Conservation (phyloP, 176 grass and related monocot genomes). For the Lolium multiflorum region DNA sequence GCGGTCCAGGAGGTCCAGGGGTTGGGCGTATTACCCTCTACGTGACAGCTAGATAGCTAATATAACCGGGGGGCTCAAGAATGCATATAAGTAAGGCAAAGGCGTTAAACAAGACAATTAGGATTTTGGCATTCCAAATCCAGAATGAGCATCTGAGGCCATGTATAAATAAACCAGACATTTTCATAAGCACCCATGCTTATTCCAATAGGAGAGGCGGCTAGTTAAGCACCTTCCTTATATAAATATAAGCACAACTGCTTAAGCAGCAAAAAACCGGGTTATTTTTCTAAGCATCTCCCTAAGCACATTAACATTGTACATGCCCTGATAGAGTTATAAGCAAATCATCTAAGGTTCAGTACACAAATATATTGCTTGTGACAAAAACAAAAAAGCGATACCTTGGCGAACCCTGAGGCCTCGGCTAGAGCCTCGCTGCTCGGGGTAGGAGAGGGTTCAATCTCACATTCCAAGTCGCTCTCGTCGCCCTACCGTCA, state of each 20-base stretch:
- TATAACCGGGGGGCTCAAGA: too few relatives aligned
- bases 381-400: background rate
- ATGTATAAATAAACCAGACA: too few relatives aligned
- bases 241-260: too few relatives aligned
- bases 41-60: too few relatives aligned
- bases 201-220: too few relatives aligned
- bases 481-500: conserved; percentile 84
- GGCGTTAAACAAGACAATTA: background rate
- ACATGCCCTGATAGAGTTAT: background rate
- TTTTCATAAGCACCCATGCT: too few relatives aligned
- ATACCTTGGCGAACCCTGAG: conserved; percentile 78
- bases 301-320: too few relatives aligned
- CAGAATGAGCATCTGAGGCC: background rate
- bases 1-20: too few relatives aligned
- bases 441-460: conserved; percentile 62
- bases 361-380: conserved; percentile 1
- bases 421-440: conserved; percentile 69
- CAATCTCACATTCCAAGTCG: conserved; percentile 88
- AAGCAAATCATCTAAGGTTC: background rate
- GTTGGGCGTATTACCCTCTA: too few relatives aligned
- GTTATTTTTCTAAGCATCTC: too few relatives aligned
- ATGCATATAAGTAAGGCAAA: background rate
- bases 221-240: too few relatives aligned
- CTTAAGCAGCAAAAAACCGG: too few relatives aligned
- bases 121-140: conserved; percentile 15